Evolutionary conservation across 176 grass and related monocot genomes (phyloP).

Genomic region (Avena insularis): DNA sequence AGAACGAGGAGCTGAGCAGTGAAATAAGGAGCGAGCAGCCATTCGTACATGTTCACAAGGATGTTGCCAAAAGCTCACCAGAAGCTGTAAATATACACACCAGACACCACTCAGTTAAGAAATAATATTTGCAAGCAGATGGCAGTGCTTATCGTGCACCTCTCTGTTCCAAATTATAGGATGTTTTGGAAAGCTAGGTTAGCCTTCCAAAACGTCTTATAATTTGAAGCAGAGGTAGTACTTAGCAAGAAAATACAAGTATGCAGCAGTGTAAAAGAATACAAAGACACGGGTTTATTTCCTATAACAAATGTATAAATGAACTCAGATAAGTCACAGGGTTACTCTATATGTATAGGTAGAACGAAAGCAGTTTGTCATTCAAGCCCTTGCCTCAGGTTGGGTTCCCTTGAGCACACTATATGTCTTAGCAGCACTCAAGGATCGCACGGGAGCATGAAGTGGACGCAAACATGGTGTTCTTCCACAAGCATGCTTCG

Average conservation of each 20-base stretch:
- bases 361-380: conserved; percentile 16
- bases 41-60: conserved; percentile 92
- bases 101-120: neutral
- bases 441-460: neutral
- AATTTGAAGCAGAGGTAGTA: neutral
- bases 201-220: too few species aligned
- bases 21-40: conserved; percentile 97
- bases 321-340: neutral
- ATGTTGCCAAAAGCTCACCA: conserved; percentile 99
- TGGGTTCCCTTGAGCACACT: neutral
- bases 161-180: too few species aligned
- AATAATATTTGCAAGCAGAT: conserved; percentile 20
- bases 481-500: neutral
- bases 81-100: conserved; percentile 64
- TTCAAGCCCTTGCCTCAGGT: neutral
- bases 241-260: conserved; percentile 31
- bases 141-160: neutral
- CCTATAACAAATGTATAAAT: conserved; percentile 18
- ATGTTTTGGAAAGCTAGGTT: too few species aligned
- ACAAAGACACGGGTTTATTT: conserved; percentile 3
- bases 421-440: neutral
- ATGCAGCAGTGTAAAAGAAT: conserved; percentile 7
- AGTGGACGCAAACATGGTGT: neutral
- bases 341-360: neutral
- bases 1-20: conserved; percentile 91